phyloP scores from a whole-genome alignment of 345 rosid species.

The Acer saccharum region DNA sequence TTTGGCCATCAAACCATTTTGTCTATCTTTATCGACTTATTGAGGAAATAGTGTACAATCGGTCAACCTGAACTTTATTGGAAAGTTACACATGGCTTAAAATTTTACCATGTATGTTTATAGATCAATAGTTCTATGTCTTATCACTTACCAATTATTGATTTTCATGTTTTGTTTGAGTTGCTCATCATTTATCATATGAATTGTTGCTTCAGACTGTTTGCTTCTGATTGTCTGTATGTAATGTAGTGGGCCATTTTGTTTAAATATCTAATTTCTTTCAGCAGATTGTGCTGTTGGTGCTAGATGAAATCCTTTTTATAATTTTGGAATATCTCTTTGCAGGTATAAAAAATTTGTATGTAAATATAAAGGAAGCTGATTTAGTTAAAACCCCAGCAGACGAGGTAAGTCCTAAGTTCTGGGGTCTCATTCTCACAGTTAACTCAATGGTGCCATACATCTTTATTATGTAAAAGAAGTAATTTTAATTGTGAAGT shows the following conservation, averaged over 20 bases:
- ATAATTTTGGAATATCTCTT: slow-evolving; percentile 3
- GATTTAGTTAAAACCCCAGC: slow-evolving; percentile 61
- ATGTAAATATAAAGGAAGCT: slow-evolving; percentile 49
- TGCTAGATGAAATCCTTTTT: background rate
- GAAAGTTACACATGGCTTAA: background rate
- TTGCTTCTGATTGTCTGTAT: slow-evolving; percentile 7
- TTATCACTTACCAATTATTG: background rate
- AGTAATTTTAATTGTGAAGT: background rate
- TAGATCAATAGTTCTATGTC: background rate
- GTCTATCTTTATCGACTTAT: background rate
- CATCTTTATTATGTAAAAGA: background rate
- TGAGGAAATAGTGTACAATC: background rate
- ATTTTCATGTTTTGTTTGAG: background rate
- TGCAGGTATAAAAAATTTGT: slow-evolving; percentile 67
- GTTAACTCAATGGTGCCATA: background rate
- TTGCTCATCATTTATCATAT: background rate
- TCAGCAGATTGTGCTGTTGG: slow-evolving; percentile 1
- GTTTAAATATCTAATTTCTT: slow-evolving; percentile 9
- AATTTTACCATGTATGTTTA: background rate
- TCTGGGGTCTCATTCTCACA: background rate
- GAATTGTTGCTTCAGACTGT: background rate
- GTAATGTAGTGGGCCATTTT: background rate
- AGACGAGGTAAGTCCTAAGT: slow-evolving; percentile 62
- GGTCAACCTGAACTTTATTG: background rate
- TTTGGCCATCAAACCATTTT: background rate